Evolutionary conservation across 805 yeast genomes (phyloP), one percentile per base, ranked within the genome.

Genomic region (Candida cerambycidarum): DNA sequence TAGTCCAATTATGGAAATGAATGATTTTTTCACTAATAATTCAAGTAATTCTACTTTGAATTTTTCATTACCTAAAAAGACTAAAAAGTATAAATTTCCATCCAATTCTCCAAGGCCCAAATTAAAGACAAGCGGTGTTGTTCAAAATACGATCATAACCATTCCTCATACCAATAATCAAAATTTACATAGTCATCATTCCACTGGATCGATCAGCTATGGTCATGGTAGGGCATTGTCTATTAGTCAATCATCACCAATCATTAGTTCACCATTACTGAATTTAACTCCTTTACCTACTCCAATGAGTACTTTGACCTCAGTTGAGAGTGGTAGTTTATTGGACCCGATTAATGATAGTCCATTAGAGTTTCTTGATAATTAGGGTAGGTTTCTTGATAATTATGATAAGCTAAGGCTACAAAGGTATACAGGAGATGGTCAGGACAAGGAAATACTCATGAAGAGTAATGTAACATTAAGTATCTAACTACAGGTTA

Each of bases 331-430:
- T 31, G 25, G 16, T 17, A 39, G 47, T 2, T 38, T 45, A 29
- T 56, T 65, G 32, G 73, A 67, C 45, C 67, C 69, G 12, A 67
- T 66, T 42, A 66, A 66, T 44, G 73, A 67, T 42, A 50, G 66
- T 2, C 71, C 72, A 5, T 69, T 63, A 13, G 72, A 67, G 42
- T 65, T 66, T 33, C 5, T 40, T 33, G n/a, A n/a, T n/a, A n/a
- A n/a, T n/a, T n/a, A n/a, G n/a, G n/a, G n/a, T n/a, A n/a, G n/a
- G n/a, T n/a, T n/a, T n/a, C n/a, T n/a, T n/a, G n/a, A n/a, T n/a
- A n/a, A n/a, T n/a, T n/a, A n/a, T n/a, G n/a, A n/a, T n/a, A n/a
- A n/a, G n/a, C n/a, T n/a, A n/a, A n/a, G n/a, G 10, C 25, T 10
- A 21, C 25, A 21, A 21, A 21, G 25, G 25, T 21, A 27, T 13